phyloP scores from a whole-genome alignment of 2,329 filamentous ascomycete species.

The Ceratocystis alfenasii region DNA sequence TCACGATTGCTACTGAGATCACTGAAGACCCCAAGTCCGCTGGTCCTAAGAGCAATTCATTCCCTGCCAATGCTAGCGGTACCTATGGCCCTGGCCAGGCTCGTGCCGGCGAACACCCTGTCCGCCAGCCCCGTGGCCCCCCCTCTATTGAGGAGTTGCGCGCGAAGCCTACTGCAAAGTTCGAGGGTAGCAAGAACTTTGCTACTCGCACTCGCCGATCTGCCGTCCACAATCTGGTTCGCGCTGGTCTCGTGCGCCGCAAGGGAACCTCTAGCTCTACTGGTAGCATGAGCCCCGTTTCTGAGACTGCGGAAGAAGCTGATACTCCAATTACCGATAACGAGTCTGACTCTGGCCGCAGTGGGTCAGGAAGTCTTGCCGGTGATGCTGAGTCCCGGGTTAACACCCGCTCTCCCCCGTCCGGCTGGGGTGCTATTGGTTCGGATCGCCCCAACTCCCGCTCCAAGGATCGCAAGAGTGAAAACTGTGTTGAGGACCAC shows the following conservation, averaged over 20 bases:
- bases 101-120: slow-evolving; percentile 85
- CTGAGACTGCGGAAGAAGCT: slow-evolving; percentile 58
- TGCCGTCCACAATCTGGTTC: slow-evolving; percentile 82
- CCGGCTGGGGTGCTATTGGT: slow-evolving; percentile 65
- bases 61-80: slow-evolving; percentile 73
- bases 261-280: slow-evolving; percentile 57
- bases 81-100: slow-evolving; percentile 86
- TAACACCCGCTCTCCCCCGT: slow-evolving; percentile 60
- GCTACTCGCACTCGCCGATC: slow-evolving; percentile 81
- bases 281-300: slow-evolving; percentile 79
- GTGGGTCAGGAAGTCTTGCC: slow-evolving; percentile 68
- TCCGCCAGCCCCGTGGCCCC: slow-evolving; percentile 84
- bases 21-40: slow-evolving; percentile 40
- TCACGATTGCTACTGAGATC: slow-evolving; percentile 34
- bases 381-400: slow-evolving; percentile 59
- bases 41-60: slow-evolving; percentile 65
- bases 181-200: slow-evolving; percentile 97
- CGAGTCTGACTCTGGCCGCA: slow-evolving; percentile 57
- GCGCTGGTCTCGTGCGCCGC: slow-evolving; percentile 79
- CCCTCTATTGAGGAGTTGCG: slow-evolving; percentile 84
- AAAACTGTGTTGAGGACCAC: slow-evolving; percentile 37
- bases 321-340: slow-evolving; percentile 63
- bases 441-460: slow-evolving; percentile 67
- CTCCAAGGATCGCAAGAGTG: slow-evolving; percentile 42
- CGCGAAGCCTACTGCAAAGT: slow-evolving; percentile 78